Base-by-base conservation (phyloP, 78 protist genomes). In the Monocercomonoides exilis region DNA sequence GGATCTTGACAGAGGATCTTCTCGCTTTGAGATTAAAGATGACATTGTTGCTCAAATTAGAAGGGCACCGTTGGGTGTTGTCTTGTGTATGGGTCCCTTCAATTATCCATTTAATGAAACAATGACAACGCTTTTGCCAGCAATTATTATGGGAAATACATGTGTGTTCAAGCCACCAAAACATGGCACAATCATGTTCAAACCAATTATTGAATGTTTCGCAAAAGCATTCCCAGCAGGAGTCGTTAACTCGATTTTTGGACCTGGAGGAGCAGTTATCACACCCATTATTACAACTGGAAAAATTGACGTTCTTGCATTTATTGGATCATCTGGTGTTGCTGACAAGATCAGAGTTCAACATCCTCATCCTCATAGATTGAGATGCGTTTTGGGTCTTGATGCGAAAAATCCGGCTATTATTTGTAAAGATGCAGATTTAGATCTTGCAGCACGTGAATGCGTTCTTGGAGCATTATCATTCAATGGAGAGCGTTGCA, bases 401-500 rank as follows among this genome's bases (percentile, higher is more conserved):
- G 41, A 35, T 2, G 85, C 42, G 63, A 77, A 89, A 77, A 77
- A 89, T 44, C 64, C 34, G 42, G 85, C 79, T 77, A 1, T 70
- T 77, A 84, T 85, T 44, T 0, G 35, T 33, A n/a, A 35, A 1
- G 80, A 64, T 41, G 89, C 89, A 1, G 90, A 87, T 33, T 35
- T 89, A 21, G 86, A 77, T 5, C 1, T 29, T 0, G 91, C 91
- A 6, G 91, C 46, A 3, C 11, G 21, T 29, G 90, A 89, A 86
- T 87, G 88, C 84, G 85, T 41, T 41, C 80, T 87, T 21, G 91
- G 91, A 41, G 0, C 87, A 4, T 32, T 43, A 34, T 70, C 85
- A 41, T 89, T 77, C 91, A 87, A 87, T 45, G 91, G 91, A 21
- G 82, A 86, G 89, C 91, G 91, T 3, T 89, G 91, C 91, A 89